Conservation (phyloP, 129 eudicot genomes). For the Kitagawia praeruptora region DNA sequence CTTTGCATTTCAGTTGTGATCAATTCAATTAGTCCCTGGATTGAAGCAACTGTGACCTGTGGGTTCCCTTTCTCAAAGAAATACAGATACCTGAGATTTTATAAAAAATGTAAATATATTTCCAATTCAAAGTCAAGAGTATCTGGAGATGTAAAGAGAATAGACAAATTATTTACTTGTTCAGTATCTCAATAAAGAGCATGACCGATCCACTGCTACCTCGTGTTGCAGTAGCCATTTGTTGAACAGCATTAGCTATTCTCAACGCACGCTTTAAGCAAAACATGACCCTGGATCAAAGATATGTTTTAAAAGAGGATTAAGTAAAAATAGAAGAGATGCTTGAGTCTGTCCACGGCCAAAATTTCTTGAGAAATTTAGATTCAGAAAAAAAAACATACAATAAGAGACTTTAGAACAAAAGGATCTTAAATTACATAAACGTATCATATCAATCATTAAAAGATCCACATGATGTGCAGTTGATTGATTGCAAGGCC, state of each 20-base stretch:
- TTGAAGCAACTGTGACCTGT: slow-evolving; percentile 72
- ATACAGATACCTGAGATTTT: slow-evolving; percentile 66
- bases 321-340: not conserved
- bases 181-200: slow-evolving; percentile 87
- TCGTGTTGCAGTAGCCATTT: slow-evolving; percentile 85
- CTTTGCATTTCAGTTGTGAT: slow-evolving; percentile 79
- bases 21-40: slow-evolving; percentile 71
- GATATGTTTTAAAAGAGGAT: slow-evolving; percentile 6
- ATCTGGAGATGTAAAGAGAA: not conserved
- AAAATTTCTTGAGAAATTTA: not conserved
- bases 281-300: slow-evolving; percentile 69
- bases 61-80: slow-evolving; percentile 93
- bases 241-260: slow-evolving; percentile 97
- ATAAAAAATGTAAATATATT: not conserved
- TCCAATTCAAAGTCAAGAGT: not conserved
- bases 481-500: not conserved
- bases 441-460: not conserved
- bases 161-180: slow-evolving; percentile 51
- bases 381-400: no score
- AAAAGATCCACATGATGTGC: not conserved
- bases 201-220: slow-evolving; percentile 92
- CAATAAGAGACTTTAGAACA: not conserved
- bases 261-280: slow-evolving; percentile 93
- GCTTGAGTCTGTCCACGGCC: not conserved
- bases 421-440: not conserved